Percentiles rank a stretch among this genome's conserved stretches.
These are phyloP conservation scores for Telopea speciosissima DNA, from an alignment of 177 flowering plant genomes.

Conservation along the genomic window DNA sequence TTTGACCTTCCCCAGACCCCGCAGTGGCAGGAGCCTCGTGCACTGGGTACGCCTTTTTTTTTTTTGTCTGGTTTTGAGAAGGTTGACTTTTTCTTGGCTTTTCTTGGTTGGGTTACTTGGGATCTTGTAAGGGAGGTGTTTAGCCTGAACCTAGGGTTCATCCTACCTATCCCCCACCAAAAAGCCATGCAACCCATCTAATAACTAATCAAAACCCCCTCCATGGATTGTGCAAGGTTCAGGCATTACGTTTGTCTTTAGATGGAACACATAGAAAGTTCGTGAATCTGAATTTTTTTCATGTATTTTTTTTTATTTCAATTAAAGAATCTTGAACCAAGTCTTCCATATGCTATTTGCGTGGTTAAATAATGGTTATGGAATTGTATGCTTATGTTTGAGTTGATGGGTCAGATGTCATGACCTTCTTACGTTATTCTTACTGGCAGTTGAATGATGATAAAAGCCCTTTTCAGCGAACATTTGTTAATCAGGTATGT, in stretches of 20 bases:
- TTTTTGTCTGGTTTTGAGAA: too few species aligned
- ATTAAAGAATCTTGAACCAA: background rate
- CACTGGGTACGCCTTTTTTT: too few species aligned
- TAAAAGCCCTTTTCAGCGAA: conserved; percentile 93
- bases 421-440: conserved; percentile 3
- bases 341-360: background rate
- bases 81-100: too few species aligned
- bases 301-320: too few species aligned
- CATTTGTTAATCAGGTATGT: conserved; percentile 96
- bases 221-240: background rate
- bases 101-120: too few species aligned
- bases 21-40: too few species aligned
- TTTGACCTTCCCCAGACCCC: too few species aligned
- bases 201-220: background rate
- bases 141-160: too few species aligned
- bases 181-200: too few species aligned
- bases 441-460: conserved; percentile 76
- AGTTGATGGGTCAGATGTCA: conserved; percentile 5
- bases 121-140: too few species aligned
- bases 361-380: background rate
- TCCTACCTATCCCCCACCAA: too few species aligned
- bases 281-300: background rate
- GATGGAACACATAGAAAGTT: background rate
- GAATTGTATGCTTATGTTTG: conserved; percentile 1
- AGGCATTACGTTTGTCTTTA: background rate